Evolutionary conservation across 371 early-diverging fungal genomes (phyloP).

Genomic region (Rozella allomycis): DNA sequence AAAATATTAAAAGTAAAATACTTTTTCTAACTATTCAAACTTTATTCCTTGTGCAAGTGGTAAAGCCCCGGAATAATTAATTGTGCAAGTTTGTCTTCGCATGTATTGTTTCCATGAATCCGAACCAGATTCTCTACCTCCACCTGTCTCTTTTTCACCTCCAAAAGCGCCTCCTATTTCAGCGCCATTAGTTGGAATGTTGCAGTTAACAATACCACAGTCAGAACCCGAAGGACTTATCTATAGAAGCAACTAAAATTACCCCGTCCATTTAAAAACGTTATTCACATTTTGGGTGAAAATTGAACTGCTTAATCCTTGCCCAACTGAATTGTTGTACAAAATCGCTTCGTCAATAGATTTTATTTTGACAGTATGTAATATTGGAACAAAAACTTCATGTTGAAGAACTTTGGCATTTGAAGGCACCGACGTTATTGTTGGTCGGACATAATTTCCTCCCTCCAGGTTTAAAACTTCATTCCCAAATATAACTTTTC

Average conservation of each 20-base stretch:
- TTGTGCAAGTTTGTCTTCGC: conserved; percentile 46
- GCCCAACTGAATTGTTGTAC: conserved; percentile 69
- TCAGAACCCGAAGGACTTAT: conserved; percentile 64
- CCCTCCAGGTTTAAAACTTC: conserved; percentile 25
- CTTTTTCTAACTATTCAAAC: too few species aligned
- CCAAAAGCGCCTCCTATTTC: conserved; percentile 96
- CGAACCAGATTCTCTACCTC: conserved; percentile 76
- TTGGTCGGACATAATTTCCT: conserved; percentile 88
- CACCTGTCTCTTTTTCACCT: conserved; percentile 92
- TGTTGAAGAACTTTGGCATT: conserved; percentile 61
- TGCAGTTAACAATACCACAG: conserved; percentile 91
- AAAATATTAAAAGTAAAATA: too few species aligned
- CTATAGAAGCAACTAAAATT: not conserved
- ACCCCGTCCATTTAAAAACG: conserved; percentile 82
- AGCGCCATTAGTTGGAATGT: conserved; percentile 91
- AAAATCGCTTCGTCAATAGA: conserved; percentile 65
- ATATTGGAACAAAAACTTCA: conserved; percentile 87
- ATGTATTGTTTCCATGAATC: conserved; percentile 89
- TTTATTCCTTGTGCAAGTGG: conserved; percentile 95
- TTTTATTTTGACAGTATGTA: conserved; percentile 59
- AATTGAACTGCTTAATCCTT: conserved; percentile 70
- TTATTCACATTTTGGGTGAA: conserved; percentile 60
- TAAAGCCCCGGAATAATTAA: conserved; percentile 70
- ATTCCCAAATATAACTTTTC: conserved; percentile 68
- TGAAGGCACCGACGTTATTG: conserved; percentile 56